A percentile compares a stretch with the other conserved stretches of the same genome.
Conservation (phyloP, 768 basidiomycete genomes). For the Russula sp. region DNA sequence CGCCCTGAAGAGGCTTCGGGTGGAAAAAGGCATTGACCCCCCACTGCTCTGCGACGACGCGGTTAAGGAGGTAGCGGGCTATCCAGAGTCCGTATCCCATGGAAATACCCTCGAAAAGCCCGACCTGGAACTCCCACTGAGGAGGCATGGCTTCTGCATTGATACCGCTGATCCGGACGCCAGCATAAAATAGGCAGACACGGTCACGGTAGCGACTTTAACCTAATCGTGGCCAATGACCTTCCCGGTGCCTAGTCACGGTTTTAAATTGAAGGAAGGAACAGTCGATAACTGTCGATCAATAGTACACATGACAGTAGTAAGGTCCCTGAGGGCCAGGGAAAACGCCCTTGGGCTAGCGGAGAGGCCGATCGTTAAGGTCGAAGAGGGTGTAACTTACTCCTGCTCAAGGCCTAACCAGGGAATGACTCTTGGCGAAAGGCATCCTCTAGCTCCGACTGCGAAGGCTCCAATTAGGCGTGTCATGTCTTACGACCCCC, state of each 20-base stretch:
- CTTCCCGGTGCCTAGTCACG: conserved; percentile 84
- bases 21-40: conserved; percentile 98
- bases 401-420: conserved; percentile 99
- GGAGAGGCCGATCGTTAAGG: conserved; percentile 82
- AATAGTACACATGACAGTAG: conserved; percentile 75
- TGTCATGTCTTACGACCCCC: too few species aligned
- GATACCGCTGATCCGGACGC: conserved; percentile 98
- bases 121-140: conserved; percentile 99
- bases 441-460: too few species aligned
- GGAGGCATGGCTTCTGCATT: conserved; percentile 99
- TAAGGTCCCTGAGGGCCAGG: conserved; percentile 99
- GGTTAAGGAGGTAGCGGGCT: conserved; percentile 93
- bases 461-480: too few species aligned
- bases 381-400: conserved; percentile 98
- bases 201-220: conserved; percentile 98
- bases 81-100: conserved; percentile 99
- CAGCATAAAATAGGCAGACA: conserved; percentile 91
- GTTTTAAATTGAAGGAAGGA: conserved; percentile 17
- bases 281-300: neutral
- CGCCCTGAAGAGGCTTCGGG: conserved; percentile 94
- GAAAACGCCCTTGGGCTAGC: conserved; percentile 99
- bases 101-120: conserved; percentile 93
- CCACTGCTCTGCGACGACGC: conserved; percentile 98
- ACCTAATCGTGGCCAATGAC: conserved; percentile 98
- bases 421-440: too few species aligned